Evolutionary conservation across 75 land plant species (phyloP).

Genomic region (Selaginella moellendorffii): DNA sequence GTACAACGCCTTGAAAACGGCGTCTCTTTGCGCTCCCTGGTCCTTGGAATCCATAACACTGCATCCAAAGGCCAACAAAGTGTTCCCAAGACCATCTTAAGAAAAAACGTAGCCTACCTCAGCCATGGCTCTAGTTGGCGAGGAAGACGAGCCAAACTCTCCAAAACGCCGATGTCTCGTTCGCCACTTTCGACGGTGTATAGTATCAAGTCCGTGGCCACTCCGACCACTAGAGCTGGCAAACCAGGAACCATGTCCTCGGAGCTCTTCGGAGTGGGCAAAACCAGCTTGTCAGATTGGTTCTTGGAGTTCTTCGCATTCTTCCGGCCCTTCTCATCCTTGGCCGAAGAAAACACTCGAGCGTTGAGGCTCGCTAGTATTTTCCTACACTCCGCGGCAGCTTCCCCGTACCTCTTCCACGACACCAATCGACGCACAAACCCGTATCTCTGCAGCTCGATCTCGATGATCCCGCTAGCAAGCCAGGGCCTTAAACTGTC

Average conservation of each 20-base stretch:
- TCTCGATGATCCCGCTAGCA: neutral
- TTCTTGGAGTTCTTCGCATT: too few species aligned
- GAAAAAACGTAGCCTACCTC: neutral
- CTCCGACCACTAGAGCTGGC: neutral
- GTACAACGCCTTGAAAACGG: neutral
- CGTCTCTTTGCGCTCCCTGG: neutral
- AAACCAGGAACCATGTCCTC: neutral
- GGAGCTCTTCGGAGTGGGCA: neutral
- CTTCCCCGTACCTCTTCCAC: neutral
- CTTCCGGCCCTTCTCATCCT: neutral
- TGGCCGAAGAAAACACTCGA: neutral
- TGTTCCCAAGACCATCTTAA: too few species aligned
- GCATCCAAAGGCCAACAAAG: neutral
- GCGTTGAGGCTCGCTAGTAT: neutral
- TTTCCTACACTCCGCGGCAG: neutral
- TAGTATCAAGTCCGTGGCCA: neutral
- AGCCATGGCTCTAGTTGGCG: neutral
- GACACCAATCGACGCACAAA: neutral
- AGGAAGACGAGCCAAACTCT: neutral
- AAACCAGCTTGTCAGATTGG: neutral
- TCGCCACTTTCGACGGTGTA: neutral
- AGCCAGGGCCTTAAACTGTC: neutral
- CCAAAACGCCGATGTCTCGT: neutral
- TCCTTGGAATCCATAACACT: neutral
- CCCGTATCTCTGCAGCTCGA: neutral